Evolutionary conservation across 2,329 filamentous ascomycete genomes (phyloP), one percentile per base, ranked within the genome.

Genomic region (Alternaria ventricosa): DNA sequence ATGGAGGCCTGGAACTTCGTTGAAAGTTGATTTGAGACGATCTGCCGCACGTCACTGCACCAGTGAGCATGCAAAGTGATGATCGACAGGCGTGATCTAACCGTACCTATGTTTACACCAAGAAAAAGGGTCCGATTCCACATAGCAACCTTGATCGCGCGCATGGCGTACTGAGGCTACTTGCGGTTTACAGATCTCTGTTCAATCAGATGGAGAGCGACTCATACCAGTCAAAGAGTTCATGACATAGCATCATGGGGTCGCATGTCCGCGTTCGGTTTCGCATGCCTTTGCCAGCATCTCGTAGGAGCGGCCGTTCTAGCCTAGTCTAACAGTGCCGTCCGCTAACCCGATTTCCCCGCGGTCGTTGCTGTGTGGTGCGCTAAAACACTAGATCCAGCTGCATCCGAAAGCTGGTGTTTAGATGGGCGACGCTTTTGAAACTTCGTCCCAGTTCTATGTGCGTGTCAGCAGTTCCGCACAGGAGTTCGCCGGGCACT

Each of bases 271-370:
- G 67, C 66, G 59, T 69, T 66, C 61, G 63, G 61, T 53, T 59
- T 67, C 61, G 62, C 61, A 65, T 70, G 57, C 64, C 62, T 70
- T 62, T 53, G 66, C 55, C 66, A 70, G 73, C 63, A 69, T 68
- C 65, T 72, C 69, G 67, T 72, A 55, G 70, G 68, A 69, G 70
- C 65, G 67, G 66, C 75, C 71, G 69, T 71, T 67, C 69, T 70
- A 68, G 73, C 62, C 69, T 71, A 73, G 69, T 72, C 66, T 66
- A 71, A 69, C 56, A 69, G 60, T 71, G 66, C 70, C 67, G 68
- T 67, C 68, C 65, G 60, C 67, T 69, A 67, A 71, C 65, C 75
- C 74, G 73, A 69, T 71, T 76, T 76, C 75, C 76, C 76, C 75
- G 73, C 75, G 69, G 72, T 73, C 55, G 63, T 71, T 72, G 67